Base-by-base conservation (phyloP, 345 rosid genomes). In the Draba incana region DNA sequence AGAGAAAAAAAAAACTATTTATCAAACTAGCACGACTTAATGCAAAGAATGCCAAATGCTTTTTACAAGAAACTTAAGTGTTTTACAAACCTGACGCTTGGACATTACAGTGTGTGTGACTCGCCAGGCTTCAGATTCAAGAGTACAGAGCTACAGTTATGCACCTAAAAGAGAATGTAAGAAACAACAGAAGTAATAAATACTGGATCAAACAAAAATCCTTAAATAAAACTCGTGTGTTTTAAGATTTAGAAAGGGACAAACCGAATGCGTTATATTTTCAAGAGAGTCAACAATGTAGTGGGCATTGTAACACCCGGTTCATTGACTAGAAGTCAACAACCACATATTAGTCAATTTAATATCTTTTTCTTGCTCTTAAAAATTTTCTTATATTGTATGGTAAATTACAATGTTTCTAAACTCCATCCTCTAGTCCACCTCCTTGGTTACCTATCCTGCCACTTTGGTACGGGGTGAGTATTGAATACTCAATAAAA, bases 101-200 rank as follows among this genome's bases (percentile, higher is more conserved):
- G 99, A 95, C 98, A 95, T 88, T 65, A 95, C 98, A 51, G 92
- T 88, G 76, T 89, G 89, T 31, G 98, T 81, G 78, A 92, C 97
- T 53, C 99, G 92, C 5, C 98, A 84, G 4, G 96, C 88, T 81
- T 92, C 98, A 56, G 76, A 76, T 68, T 77, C 81, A 50, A 77
- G 81, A 50, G 81, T 77, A 58, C 81, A 77, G 15, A 77, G 81
- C 81, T 77, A 42, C 66, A 71, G 9, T 66, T 58, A 14, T 58
- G 52, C 24, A 59, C 13, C 44, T 49, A 50, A 52, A 62, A 49
- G 5, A 57, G 37, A 65, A 28, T 14, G 44, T 58, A 25, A 60
- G 45, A 72, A 31, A 37, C 39, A 10, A 71, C 8, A 38, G 12
- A 35, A 8, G 14, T 13, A n/a, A n/a, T n/a, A n/a, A n/a, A n/a